Percentiles rank a stretch among this genome's conserved stretches.
phyloP scores from a whole-genome alignment of 1,139 yeast genomes.

The Candida tetrigidarum region DNA sequence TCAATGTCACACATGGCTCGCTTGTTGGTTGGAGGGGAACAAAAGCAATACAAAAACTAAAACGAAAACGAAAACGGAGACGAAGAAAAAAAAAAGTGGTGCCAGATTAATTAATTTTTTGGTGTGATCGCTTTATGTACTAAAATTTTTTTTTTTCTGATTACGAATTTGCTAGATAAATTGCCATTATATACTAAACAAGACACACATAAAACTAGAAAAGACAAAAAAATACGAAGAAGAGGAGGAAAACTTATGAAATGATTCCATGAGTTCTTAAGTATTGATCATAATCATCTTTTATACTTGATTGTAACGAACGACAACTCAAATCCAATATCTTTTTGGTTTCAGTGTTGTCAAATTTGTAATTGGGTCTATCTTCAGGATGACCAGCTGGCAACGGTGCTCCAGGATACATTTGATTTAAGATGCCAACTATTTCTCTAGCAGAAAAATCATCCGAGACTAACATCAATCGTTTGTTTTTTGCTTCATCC shows the following conservation, averaged over 20 bases:
- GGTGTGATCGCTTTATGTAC: background rate
- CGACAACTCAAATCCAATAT: constrained; percentile 32
- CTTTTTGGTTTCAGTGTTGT: constrained; percentile 27
- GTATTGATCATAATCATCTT: constrained; percentile 47
- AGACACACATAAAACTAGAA: background rate
- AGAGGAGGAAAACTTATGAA: constrained; percentile 5
- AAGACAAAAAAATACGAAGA: background rate
- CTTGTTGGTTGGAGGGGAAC: background rate
- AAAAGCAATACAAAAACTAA: too few relatives aligned
- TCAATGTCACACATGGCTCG: constrained; percentile 18
- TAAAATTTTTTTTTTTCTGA: background rate
- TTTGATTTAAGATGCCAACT: constrained; percentile 24
- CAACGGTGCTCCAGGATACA: constrained; percentile 27
- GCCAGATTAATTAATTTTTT: background rate
- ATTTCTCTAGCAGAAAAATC: constrained; percentile 25
- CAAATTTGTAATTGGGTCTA: constrained; percentile 19
- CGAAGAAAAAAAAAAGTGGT: background rate
- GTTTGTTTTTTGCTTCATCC: constrained; percentile 22
- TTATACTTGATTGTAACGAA: constrained; percentile 33
- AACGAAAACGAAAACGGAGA: too few relatives aligned
- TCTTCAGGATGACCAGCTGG: constrained; percentile 43
- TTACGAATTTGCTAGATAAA: background rate
- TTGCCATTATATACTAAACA: background rate
- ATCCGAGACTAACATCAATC: constrained; percentile 24
- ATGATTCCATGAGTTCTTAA: constrained; percentile 23